Evolutionary conservation across 2,329 filamentous ascomycete genomes (phyloP), one percentile per base, ranked within the genome.

Genomic region (Cytospora mali): DNA sequence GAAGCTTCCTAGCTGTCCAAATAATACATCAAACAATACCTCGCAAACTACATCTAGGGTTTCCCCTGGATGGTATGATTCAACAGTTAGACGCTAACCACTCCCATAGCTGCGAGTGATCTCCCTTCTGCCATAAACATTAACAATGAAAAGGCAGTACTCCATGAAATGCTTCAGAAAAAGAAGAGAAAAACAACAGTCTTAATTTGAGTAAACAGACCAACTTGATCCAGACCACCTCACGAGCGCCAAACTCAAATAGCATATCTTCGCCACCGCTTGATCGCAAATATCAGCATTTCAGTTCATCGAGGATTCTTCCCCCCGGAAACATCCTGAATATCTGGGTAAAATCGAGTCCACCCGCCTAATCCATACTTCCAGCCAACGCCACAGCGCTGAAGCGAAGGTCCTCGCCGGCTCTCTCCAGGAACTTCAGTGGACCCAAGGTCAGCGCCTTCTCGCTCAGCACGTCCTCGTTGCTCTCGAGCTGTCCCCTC

Each of bases 401-500:
- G 69, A 87, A 87, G 62, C 84, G 76, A 76, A 86, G 72, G 68
- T 87, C 84, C 9, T 71, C 82, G 4, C 81, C 82, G 64, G 81
- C 83, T 21, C 82, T 75, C 74, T 83, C 81, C 57, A 87, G 69
- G 67, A 87, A 87, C 74, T 80, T 82, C 48, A 84, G 70, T 49
- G 80, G 80, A 1, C 93, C 93, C 70, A 92, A 75, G 33, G 87
- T 81, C 70, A 97, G 76, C 10, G 91, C 93, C 74, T 85, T 88
- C 62, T 89, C 82, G 73, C 91, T 92, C 69, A 93, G 74, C 58
- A 92, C 86, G 75, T 94, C 90, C 74, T 93, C 90, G 42, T 81
- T 80, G 1, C 76, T 75, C 0, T 70, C 79, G 58, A 93, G 73
- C 50, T 76, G 71, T 0, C 88, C 89, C 27, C 84, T 74, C 48